Evolutionary conservation across 2,329 filamentous ascomycete species (phyloP), one percentile per base, ranked within the genome.

Genomic region (Phoma sp.): DNA sequence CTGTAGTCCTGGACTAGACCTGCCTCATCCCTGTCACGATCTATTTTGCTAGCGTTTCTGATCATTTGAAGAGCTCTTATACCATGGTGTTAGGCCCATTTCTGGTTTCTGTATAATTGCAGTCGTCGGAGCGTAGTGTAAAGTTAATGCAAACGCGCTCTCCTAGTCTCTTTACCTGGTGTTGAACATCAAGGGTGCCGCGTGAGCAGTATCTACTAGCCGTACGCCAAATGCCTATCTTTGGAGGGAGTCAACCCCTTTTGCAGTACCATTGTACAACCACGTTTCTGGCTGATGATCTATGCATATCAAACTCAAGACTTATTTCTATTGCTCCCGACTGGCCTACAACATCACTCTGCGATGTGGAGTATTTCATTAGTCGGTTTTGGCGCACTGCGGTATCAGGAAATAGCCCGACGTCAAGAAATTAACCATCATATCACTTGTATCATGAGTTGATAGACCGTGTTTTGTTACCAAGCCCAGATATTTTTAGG

Each of bases 1-100:
- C 95, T 13, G 90, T 94, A 47, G 87, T 92, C 46, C 74, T 96
- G 67, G 89, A 90, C 54, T 96, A 70, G 80, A 8, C 19, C 19
- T 9, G 10, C 32, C 51, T 38, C 37, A 49, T 37, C 39, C 39
- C 36, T 57, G 55, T 51, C 54, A 37, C 7, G 6, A 36, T 24
- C 39, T 58, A 32, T 35, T 48, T 47, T 54, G 51, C 33, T 50
- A 58, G 54, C 52, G 50, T 37, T 52, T 47, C 44, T 27, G 39
- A 29, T 40, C 21, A 27, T 29, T 38, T 19, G 38, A 55, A 46
- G 37, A 49, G 44, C 35, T 60, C 51, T 53, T 55, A 63, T 62
- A 64, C 61, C 59, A 66, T 51, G 61, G 63, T 47, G 53, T 57
- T 51, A 35, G 48, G 47, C 38, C 37, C 29, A 21, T 25, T 38